A percentile compares a stretch with the other conserved stretches of the same genome.
These are phyloP conservation scores for Myochromella boudieri DNA, from an alignment of 768 basidiomycete genomes.

Conservation along the genomic window DNA sequence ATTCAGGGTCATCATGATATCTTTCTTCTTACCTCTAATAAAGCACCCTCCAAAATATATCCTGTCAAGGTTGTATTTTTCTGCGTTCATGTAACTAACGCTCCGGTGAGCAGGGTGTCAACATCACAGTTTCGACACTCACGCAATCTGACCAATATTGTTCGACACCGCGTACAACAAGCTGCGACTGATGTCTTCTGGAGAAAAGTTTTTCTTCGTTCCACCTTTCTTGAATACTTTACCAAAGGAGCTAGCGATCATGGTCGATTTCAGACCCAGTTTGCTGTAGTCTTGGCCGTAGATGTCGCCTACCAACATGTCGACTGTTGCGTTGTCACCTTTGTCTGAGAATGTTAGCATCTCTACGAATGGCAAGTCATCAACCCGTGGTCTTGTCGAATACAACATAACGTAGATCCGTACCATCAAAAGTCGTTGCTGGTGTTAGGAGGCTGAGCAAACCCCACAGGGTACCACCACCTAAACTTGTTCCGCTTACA, in stretches of 20 bases:
- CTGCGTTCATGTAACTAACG: slow-evolving; percentile 96
- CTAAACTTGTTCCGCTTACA: slow-evolving; percentile 94
- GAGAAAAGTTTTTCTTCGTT: slow-evolving; percentile 73
- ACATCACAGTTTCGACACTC: slow-evolving; percentile 35
- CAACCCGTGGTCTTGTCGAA: background rate
- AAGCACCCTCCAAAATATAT: slow-evolving; percentile 99
- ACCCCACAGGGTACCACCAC: slow-evolving; percentile 98
- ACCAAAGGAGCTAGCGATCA: slow-evolving; percentile 97
- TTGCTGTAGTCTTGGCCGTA: slow-evolving; percentile 97
- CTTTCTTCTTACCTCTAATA: slow-evolving; percentile 74
- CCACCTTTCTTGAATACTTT: slow-evolving; percentile 94
- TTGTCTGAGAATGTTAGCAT: slow-evolving; percentile 93
- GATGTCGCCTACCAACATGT: slow-evolving; percentile 99
- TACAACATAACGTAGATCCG: slow-evolving; percentile 27
- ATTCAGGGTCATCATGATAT: slow-evolving; percentile 2
- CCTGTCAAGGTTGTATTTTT: slow-evolving; percentile 93
- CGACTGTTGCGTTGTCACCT: slow-evolving; percentile 91
- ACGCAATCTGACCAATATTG: slow-evolving; percentile 99
- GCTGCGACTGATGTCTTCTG: slow-evolving; percentile 94
- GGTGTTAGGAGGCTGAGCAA: slow-evolving; percentile 92
- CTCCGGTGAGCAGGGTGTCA: slow-evolving; percentile 8
- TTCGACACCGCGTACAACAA: slow-evolving; percentile 96
- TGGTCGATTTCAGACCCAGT: slow-evolving; percentile 95
- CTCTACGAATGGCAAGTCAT: slow-evolving; percentile 49
- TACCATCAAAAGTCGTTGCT: slow-evolving; percentile 93